These are phyloP conservation scores for Rubroshorea leprosula DNA, from an alignment of 345 rosid species.

Conservation along the genomic window DNA sequence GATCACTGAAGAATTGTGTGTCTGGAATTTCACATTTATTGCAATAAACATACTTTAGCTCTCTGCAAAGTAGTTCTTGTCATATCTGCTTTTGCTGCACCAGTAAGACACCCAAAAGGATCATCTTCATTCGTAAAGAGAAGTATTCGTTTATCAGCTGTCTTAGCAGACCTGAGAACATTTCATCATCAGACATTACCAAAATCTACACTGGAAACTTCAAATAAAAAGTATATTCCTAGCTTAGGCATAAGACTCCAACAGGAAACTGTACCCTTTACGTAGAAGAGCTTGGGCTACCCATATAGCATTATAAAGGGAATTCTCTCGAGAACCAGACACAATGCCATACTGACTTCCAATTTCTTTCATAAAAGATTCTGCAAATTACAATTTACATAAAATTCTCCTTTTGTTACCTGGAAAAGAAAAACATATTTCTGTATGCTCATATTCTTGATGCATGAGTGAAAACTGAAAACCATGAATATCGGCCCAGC, in stretches of 20 bases:
- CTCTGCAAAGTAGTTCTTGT: constrained; percentile 87
- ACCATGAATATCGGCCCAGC: background rate
- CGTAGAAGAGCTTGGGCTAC: constrained; percentile 93
- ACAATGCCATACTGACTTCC: constrained; percentile 87
- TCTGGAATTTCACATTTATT: constrained; percentile 12
- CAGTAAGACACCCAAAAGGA: constrained; percentile 77
- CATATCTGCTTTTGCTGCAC: constrained; percentile 78
- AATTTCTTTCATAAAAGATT: constrained; percentile 55
- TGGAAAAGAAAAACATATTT: background rate
- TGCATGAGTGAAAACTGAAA: background rate
- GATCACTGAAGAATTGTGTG: constrained; percentile 7
- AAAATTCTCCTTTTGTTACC: background rate
- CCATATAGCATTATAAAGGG: constrained; percentile 93
- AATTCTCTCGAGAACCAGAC: constrained; percentile 83
- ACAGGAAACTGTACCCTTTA: constrained; percentile 59
- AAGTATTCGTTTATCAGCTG: constrained; percentile 76
- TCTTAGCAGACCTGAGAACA: constrained; percentile 67
- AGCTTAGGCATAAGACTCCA: constrained; percentile 1
- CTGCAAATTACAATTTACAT: constrained; percentile 36
- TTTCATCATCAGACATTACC: constrained; percentile 18
- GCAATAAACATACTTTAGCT: constrained; percentile 59
- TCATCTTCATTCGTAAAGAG: constrained; percentile 90
- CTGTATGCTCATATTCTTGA: background rate
- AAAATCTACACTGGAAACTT: background rate
- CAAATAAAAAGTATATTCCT: background rate